Percentiles rank a stretch among this genome's conserved stretches.
Evolutionary conservation across 495 filamentous ascomycete genomes (phyloP).

Genomic region (Cercophora sp.): DNA sequence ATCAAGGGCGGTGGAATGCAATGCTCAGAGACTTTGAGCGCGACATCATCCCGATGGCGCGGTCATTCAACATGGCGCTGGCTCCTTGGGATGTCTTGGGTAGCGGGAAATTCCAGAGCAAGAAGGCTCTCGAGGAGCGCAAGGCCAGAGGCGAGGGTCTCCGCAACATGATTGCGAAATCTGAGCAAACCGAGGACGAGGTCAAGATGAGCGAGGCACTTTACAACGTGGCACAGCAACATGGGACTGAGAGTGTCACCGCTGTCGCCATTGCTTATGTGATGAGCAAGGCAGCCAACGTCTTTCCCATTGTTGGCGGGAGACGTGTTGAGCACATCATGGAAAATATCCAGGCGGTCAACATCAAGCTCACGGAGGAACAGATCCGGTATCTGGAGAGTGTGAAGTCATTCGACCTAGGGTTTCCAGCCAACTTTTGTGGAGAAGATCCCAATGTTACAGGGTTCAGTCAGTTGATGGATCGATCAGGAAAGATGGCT

Average conservation of each 20-base stretch:
- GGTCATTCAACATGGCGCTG: constrained; percentile 57
- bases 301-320: constrained; percentile 53
- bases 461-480: constrained; percentile 4
- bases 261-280: constrained; percentile 55
- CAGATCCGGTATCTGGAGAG: constrained; percentile 57
- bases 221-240: constrained; percentile 48
- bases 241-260: constrained; percentile 38
- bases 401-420: constrained; percentile 45
- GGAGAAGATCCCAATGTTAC: constrained; percentile 27
- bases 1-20: constrained; percentile 65
- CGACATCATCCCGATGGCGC: constrained; percentile 57
- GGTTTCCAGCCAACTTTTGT: constrained; percentile 51
- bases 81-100: constrained; percentile 56
- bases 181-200: constrained; percentile 40
- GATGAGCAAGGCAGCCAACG: constrained; percentile 44
- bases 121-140: constrained; percentile 36
- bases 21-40: constrained; percentile 53
- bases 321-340: constrained; percentile 61
- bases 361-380: constrained; percentile 48
- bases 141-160: constrained; percentile 34
- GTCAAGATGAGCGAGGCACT: constrained; percentile 43
- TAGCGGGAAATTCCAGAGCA: constrained; percentile 49
- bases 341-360: constrained; percentile 59
- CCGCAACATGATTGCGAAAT: constrained; percentile 18
- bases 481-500: constrained; percentile 4